Percentiles rank a stretch among this genome's conserved stretches.
phyloP scores from a whole-genome alignment of 768 basidiomycete species.

The Phlegmacium glaucopus region DNA sequence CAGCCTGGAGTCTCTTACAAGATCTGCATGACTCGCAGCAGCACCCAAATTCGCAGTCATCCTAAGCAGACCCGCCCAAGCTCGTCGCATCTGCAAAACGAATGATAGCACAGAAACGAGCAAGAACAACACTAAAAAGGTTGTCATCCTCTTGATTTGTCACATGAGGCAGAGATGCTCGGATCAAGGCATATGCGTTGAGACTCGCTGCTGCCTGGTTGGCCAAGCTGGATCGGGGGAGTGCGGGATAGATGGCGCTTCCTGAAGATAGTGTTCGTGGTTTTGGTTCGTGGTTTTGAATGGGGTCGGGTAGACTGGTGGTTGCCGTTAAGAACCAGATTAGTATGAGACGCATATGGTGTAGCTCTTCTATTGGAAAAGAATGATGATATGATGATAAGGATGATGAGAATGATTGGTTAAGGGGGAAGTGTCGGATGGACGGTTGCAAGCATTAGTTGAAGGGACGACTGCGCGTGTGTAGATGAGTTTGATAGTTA shows the following conservation, averaged over 20 bases:
- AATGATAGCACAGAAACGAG: slow-evolving; percentile 45
- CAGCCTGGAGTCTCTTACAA: slow-evolving; percentile 53
- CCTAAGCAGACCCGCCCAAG: slow-evolving; percentile 11
- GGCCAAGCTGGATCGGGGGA: slow-evolving; percentile 19
- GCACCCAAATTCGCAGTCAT: no score
- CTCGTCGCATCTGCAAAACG: slow-evolving; percentile 47
- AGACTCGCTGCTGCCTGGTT: slow-evolving; percentile 15
- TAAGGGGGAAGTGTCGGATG: slow-evolving; percentile 20
- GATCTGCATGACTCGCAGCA: slow-evolving; percentile 44
- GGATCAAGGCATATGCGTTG: slow-evolving; percentile 42
- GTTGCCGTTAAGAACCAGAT: slow-evolving; percentile 11
- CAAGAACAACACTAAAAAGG: slow-evolving; percentile 45
- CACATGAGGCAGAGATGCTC: slow-evolving; percentile 48
- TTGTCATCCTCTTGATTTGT: slow-evolving; percentile 43
- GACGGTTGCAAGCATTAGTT: slow-evolving; percentile 30
- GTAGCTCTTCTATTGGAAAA: slow-evolving; percentile 39
- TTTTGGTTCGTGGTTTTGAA: slow-evolving; percentile 25
- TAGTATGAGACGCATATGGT: slow-evolving; percentile 15
- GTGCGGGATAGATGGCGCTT: slow-evolving; percentile 19
- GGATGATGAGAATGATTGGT: slow-evolving; percentile 31
- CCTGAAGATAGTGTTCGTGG: slow-evolving; percentile 20
- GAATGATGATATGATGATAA: no score
- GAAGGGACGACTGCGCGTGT: slow-evolving; percentile 65
- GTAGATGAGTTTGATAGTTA: slow-evolving; percentile 72
- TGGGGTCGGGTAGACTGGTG: slow-evolving; percentile 14